These are phyloP conservation scores for Erythrobasidium yunnanense DNA, from an alignment of 768 basidiomycete species.

Conservation along the genomic window DNA sequence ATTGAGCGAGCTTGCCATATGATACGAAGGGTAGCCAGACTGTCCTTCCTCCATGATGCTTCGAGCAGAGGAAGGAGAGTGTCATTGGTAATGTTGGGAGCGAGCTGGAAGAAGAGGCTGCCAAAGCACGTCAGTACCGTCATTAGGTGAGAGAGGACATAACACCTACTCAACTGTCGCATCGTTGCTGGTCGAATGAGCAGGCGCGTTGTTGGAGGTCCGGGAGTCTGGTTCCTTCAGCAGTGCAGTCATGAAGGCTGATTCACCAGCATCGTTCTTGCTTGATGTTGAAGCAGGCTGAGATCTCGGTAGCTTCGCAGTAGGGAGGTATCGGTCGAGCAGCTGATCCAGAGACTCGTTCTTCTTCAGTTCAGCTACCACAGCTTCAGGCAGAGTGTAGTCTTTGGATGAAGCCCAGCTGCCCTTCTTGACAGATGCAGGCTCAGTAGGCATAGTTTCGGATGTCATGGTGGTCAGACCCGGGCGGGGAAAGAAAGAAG, in stretches of 20 bases:
- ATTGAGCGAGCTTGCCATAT: not conserved
- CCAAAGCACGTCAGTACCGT: not conserved
- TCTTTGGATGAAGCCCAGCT: not conserved
- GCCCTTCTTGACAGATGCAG: not conserved
- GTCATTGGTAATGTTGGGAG: not conserved
- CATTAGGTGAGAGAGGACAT: not conserved
- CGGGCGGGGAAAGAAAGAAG: not conserved
- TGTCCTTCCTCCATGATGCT: not conserved
- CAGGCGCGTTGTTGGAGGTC: not conserved
- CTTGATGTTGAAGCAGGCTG: not conserved
- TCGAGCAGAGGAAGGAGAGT: not conserved
- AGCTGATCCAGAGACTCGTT: not conserved
- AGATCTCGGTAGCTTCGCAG: not conserved
- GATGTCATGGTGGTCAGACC: not conserved
- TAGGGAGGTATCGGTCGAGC: not conserved
- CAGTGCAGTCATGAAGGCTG: not conserved
- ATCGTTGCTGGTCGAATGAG: not conserved
- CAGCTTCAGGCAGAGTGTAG: not conserved
- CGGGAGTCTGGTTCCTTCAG: not conserved
- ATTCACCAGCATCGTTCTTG: not conserved
- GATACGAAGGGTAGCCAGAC: not conserved
- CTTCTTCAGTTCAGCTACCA: not conserved
- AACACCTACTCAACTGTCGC: not conserved
- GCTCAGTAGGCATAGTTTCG: not conserved
- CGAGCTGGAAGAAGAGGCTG: not conserved